phyloP scores from a whole-genome alignment of 2,329 filamentous ascomycete species.

The Verticillium nubilum region DNA sequence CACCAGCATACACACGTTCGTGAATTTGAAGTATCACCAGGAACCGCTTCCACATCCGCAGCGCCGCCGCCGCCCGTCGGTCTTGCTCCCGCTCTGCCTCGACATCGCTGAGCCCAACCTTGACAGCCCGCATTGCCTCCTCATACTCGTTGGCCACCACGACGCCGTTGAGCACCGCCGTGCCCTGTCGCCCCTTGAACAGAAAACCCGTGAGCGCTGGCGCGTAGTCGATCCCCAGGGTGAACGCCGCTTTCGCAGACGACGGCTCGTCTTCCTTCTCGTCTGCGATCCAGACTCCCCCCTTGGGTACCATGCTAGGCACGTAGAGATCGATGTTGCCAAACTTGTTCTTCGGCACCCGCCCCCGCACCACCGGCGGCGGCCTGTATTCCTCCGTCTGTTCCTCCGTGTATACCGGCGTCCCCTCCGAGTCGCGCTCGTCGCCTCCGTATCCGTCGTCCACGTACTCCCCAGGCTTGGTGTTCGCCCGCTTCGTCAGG shows the following conservation, averaged over 20 bases:
- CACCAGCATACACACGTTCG: slow-evolving; percentile 62
- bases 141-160: slow-evolving; percentile 68
- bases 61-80: slow-evolving; percentile 66
- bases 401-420: slow-evolving; percentile 53
- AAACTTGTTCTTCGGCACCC: slow-evolving; percentile 84
- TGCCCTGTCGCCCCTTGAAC: slow-evolving; percentile 81
- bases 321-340: slow-evolving; percentile 94
- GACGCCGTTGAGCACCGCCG: slow-evolving; percentile 72
- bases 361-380: slow-evolving; percentile 68
- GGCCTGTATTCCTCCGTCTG: slow-evolving; percentile 71
- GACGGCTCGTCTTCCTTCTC: slow-evolving; percentile 32
- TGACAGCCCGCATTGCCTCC: slow-evolving; percentile 66
- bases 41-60: slow-evolving; percentile 65
- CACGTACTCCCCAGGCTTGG: slow-evolving; percentile 14
- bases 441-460: slow-evolving; percentile 38
- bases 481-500: slow-evolving; percentile 43
- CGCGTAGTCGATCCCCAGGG: slow-evolving; percentile 78
- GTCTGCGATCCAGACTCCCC: slow-evolving; percentile 63
- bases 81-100: slow-evolving; percentile 58
- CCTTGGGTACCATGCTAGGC: slow-evolving; percentile 80
- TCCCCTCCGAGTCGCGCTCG: slow-evolving; percentile 41
- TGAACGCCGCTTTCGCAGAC: slow-evolving; percentile 64
- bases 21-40: slow-evolving; percentile 71
- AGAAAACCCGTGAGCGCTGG: slow-evolving; percentile 87
- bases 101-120: slow-evolving; percentile 63